These are phyloP conservation scores for Magnusiomyces paraingens DNA, from an alignment of 1,139 yeast species.

Conservation along the genomic window DNA sequence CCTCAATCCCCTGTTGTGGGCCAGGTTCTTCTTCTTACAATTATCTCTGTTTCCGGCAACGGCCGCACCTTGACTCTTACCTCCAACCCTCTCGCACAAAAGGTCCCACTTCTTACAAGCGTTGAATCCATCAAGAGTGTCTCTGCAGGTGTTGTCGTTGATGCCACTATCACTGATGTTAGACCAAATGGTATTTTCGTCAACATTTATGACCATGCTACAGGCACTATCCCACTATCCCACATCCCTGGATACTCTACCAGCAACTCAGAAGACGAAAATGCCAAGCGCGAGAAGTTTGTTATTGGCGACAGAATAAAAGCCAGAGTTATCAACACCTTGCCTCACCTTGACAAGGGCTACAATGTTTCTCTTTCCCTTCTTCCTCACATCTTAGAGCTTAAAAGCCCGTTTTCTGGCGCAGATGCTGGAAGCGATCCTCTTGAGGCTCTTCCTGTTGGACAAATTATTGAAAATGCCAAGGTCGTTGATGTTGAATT, in stretches of 20 bases:
- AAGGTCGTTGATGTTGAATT: constrained; percentile 50
- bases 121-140: constrained; percentile 71
- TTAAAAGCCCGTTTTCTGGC: constrained; percentile 16
- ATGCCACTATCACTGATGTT: constrained; percentile 60
- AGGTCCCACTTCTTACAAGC: constrained; percentile 41
- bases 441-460: constrained; percentile 69
- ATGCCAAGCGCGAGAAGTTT: constrained; percentile 53
- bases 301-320: constrained; percentile 59
- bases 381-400: constrained; percentile 47
- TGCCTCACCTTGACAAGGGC: constrained; percentile 39
- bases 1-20: constrained; percentile 37
- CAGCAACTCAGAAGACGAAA: constrained; percentile 18
- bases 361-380: constrained; percentile 62
- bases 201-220: constrained; percentile 67
- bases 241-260: constrained; percentile 50
- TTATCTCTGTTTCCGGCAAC: constrained; percentile 33
- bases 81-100: constrained; percentile 38
- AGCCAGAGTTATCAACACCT: constrained; percentile 63
- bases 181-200: constrained; percentile 51
- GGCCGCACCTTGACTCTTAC: constrained; percentile 61
- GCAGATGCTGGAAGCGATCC: constrained; percentile 33
- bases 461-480: constrained; percentile 58
- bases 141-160: constrained; percentile 77
- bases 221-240: constrained; percentile 62
- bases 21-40: constrained; percentile 35